phyloP scores from a whole-genome alignment of 179 eudicot genomes.

The Carnegiea gigantea region DNA sequence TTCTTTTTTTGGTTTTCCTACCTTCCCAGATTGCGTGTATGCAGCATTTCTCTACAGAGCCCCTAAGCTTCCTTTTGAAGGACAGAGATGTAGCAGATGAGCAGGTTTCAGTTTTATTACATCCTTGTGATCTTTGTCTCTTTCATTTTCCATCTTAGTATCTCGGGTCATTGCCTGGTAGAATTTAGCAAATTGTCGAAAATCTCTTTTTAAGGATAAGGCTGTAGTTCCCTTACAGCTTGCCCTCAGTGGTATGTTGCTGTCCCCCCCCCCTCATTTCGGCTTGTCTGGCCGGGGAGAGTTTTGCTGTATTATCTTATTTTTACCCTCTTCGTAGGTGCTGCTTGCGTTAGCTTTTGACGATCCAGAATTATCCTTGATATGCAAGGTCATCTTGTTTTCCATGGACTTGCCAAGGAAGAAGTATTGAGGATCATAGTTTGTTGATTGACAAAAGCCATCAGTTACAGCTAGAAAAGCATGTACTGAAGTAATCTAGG shows the following conservation, averaged over 20 bases:
- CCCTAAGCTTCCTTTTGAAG: constrained; percentile 58
- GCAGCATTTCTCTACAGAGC: constrained; percentile 64
- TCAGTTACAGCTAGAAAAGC: neutral
- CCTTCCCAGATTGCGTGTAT: constrained; percentile 61
- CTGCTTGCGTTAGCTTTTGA: neutral
- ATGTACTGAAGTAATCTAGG: neutral
- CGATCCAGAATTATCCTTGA: neutral
- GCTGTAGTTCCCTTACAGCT: neutral
- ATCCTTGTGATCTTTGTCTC: neutral
- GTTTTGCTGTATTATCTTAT: neutral
- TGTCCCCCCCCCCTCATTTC: neutral
- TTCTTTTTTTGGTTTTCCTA: constrained; percentile 2
- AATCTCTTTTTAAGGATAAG: neutral
- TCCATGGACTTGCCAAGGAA: neutral
- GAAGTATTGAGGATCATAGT: neutral
- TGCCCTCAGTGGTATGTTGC: neutral
- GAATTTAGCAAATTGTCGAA: neutral
- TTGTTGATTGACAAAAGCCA: neutral
- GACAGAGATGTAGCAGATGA: constrained; percentile 44
- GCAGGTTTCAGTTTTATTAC: constrained; percentile 45
- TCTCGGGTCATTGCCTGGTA: neutral
- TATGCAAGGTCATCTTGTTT: neutral
- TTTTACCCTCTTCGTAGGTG: neutral
- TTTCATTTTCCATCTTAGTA: neutral
- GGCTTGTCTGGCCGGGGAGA: neutral